Conservation (phyloP, 164 flowering plant species). For the Macadamia integrifolia region DNA sequence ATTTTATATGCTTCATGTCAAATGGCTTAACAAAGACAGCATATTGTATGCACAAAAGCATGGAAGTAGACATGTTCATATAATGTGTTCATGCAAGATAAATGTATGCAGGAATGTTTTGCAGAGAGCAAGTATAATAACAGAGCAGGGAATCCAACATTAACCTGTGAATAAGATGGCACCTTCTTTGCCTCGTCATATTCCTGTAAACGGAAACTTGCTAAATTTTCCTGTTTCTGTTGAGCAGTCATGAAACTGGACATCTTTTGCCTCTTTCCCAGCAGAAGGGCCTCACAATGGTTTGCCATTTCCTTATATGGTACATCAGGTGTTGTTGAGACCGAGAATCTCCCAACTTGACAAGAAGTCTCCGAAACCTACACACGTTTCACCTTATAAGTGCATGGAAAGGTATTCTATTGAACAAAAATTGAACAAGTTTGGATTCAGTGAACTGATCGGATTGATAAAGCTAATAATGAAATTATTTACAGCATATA, state of each 20-base stretch:
- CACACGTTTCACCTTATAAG: conserved; percentile 4
- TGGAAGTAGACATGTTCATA: neutral
- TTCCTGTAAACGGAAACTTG: conserved; percentile 16
- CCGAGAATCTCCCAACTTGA: conserved; percentile 70
- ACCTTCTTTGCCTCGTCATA: conserved; percentile 19
- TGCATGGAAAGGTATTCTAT: neutral
- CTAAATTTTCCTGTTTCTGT: conserved; percentile 36
- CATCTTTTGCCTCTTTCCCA: conserved; percentile 87
- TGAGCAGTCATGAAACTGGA: conserved; percentile 52
- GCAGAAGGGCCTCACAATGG: conserved; percentile 76
- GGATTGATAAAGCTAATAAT: neutral
- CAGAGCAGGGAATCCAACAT: neutral
- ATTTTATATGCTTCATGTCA: conserved; percentile 7
- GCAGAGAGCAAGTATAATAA: conserved; percentile 16
- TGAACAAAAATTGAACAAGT: neutral
- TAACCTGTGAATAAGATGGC: conserved; percentile 9
- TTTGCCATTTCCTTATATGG: conserved; percentile 78
- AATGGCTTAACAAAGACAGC: neutral
- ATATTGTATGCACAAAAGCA: neutral
- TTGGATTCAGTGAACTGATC: neutral
- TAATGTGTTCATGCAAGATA: neutral
- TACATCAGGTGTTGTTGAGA: conserved; percentile 61
- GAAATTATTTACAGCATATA: too few species aligned
- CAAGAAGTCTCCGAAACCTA: conserved; percentile 78
- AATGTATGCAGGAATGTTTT: neutral